phyloP scores from a whole-genome alignment of 805 yeast genomes.

The Isabelozyma rhagii region DNA sequence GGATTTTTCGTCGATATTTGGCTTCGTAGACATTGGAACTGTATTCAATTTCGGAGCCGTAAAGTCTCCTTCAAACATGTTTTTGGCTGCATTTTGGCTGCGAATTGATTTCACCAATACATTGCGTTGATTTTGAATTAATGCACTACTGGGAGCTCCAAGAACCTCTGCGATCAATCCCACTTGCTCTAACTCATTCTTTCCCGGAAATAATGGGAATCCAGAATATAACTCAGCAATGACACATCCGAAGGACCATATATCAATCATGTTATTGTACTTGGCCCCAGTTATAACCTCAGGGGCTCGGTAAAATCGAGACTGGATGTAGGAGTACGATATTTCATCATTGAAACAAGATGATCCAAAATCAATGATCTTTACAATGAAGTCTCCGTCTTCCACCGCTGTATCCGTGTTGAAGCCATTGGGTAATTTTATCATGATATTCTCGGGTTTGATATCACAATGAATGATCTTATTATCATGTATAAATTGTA shows the following conservation, averaged over 20 bases:
- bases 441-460: conserved; percentile 81
- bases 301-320: conserved; percentile 77
- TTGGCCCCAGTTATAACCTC: conserved; percentile 69
- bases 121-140: conserved; percentile 38
- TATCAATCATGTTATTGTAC: conserved; percentile 51
- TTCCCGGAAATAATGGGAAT: conserved; percentile 44
- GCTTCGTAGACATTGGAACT: not conserved
- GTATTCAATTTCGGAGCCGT: not conserved
- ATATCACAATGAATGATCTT: conserved; percentile 78
- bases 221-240: conserved; percentile 37
- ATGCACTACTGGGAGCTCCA: conserved; percentile 44
- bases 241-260: conserved; percentile 48
- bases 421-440: conserved; percentile 30
- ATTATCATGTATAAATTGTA: conserved; percentile 54
- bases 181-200: conserved; percentile 47
- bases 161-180: conserved; percentile 41
- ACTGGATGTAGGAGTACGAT: conserved; percentile 51
- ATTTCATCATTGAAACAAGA: conserved; percentile 47
- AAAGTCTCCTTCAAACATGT: conserved; percentile 5
- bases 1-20: conserved; percentile 24
- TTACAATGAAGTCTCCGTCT: conserved; percentile 43
- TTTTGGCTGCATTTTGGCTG: conserved; percentile 16
- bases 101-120: conserved; percentile 24
- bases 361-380: conserved; percentile 80
- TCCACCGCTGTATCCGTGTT: conserved; percentile 1